Conservation (phyloP, 331 rosid species). For the Spiraea crenata region DNA sequence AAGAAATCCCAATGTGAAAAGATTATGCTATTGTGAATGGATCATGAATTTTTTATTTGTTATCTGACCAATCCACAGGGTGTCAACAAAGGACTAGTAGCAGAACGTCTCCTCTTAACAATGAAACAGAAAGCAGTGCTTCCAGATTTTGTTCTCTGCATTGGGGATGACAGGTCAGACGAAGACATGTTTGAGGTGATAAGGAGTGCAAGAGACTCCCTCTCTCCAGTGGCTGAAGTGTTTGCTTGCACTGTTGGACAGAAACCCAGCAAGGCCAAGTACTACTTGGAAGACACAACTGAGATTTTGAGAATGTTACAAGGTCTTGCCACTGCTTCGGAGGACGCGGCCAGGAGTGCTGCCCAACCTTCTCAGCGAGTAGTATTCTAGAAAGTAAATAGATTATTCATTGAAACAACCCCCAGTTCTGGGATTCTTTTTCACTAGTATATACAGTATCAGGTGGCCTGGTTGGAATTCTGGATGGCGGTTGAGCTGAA, state of each 20-base stretch:
- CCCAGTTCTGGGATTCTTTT: background rate
- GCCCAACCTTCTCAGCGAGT: slow-evolving; percentile 22
- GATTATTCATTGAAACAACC: slow-evolving; percentile 2
- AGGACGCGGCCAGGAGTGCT: slow-evolving; percentile 32
- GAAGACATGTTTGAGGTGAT: slow-evolving; percentile 94
- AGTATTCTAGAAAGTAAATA: slow-evolving; percentile 34
- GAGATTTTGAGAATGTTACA: slow-evolving; percentile 89
- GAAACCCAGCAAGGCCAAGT: slow-evolving; percentile 96
- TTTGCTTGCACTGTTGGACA: slow-evolving; percentile 87
- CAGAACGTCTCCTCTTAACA: slow-evolving; percentile 69
- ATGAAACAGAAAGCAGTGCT: slow-evolving; percentile 62
- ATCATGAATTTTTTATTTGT: background rate
- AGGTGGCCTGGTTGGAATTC: background rate
- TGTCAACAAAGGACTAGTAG: slow-evolving; percentile 82
- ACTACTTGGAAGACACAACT: slow-evolving; percentile 84
- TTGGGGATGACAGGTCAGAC: slow-evolving; percentile 91
- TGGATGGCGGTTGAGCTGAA: background rate
- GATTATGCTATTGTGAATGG: too few species aligned
- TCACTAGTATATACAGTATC: background rate
- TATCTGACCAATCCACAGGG: slow-evolving; percentile 47
- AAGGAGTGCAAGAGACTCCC: slow-evolving; percentile 46
- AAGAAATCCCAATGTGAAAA: background rate
- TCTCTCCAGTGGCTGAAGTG: slow-evolving; percentile 69
- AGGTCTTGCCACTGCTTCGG: slow-evolving; percentile 75
- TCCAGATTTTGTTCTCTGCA: slow-evolving; percentile 90